phyloP scores from a whole-genome alignment of 768 basidiomycete species.

The Pulveroboletus ravenelii region DNA sequence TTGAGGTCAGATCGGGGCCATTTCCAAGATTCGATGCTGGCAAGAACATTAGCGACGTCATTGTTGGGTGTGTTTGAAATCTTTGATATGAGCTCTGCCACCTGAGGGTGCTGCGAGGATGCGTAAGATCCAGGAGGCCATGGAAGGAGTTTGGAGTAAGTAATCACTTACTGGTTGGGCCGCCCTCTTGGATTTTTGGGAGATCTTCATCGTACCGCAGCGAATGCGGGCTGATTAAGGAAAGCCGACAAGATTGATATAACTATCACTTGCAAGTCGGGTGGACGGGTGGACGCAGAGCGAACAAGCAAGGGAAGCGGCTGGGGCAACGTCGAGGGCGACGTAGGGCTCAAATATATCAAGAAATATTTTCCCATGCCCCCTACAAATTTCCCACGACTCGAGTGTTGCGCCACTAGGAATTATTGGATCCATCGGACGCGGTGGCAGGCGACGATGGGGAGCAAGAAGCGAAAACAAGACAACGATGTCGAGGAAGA shows the following conservation, averaged over 20 bases:
- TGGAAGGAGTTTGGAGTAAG: background rate
- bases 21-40: slow-evolving; percentile 75
- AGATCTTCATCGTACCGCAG: slow-evolving; percentile 80
- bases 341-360: slow-evolving; percentile 28
- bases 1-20: slow-evolving; percentile 97
- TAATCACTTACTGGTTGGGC: slow-evolving; percentile 62
- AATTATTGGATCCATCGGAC: background rate
- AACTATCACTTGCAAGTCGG: slow-evolving; percentile 1
- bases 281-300: slow-evolving; percentile 6
- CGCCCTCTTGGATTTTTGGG: slow-evolving; percentile 78
- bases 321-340: slow-evolving; percentile 16
- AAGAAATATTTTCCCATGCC: slow-evolving; percentile 26
- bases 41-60: slow-evolving; percentile 64
- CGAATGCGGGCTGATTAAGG: slow-evolving; percentile 32
- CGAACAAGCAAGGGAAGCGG: slow-evolving; percentile 10
- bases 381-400: background rate
- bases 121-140: slow-evolving; percentile 8
- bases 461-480: background rate
- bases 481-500: slow-evolving; percentile 2
- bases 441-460: background rate
- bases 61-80: slow-evolving; percentile 64
- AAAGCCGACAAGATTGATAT: slow-evolving; percentile 7
- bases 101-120: slow-evolving; percentile 61
- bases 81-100: slow-evolving; percentile 73
- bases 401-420: background rate